Conservation (phyloP, 164 flowering plant species). For the Akebia trifoliata region DNA sequence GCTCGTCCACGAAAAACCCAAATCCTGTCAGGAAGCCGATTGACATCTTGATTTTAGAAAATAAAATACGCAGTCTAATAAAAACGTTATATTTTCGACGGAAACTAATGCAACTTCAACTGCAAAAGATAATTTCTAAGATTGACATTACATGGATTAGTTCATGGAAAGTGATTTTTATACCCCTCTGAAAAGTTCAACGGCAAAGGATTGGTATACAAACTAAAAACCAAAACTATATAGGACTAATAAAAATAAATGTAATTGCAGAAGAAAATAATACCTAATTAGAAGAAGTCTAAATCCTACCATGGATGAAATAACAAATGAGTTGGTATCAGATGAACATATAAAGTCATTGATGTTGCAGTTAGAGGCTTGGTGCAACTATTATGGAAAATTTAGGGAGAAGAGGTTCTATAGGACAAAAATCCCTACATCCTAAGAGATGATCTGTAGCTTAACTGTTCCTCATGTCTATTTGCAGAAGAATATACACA, state of each 20-base stretch:
- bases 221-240: background rate
- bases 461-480: no score
- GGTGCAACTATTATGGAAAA: background rate
- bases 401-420: no score
- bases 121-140: background rate
- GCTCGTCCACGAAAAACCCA: conserved; percentile 75
- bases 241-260: background rate
- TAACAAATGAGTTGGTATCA: no score
- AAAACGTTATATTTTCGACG: background rate
- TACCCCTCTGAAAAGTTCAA: background rate
- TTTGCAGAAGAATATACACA: no score
- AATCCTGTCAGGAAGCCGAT: conserved; percentile 52
- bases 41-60: conserved; percentile 7
- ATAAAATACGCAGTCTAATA: background rate
- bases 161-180: no score
- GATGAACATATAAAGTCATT: no score
- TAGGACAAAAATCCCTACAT: no score
- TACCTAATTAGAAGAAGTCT: background rate
- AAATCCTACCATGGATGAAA: no score
- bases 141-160: background rate
- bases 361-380: no score
- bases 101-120: background rate
- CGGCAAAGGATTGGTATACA: background rate
- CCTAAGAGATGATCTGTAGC: no score
- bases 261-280: background rate